These are phyloP conservation scores for Leccinum boreale DNA, from an alignment of 768 basidiomycete species.

Conservation along the genomic window DNA sequence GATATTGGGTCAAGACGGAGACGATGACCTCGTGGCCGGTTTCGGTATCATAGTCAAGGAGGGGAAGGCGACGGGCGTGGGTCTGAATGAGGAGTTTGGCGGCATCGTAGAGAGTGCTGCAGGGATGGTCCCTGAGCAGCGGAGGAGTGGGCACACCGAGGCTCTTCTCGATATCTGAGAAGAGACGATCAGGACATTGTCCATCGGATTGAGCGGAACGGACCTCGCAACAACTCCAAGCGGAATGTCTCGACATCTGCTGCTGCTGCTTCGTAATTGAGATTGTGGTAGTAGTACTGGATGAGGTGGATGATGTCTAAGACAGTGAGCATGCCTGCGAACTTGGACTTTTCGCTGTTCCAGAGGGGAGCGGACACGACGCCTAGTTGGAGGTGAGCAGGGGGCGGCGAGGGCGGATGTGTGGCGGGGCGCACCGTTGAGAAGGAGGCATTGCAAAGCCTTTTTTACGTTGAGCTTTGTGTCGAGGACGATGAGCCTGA, in stretches of 20 bases:
- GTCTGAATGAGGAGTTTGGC: conserved; percentile 89
- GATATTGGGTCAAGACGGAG: conserved; percentile 94
- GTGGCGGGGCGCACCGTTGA: conserved; percentile 55
- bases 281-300: conserved; percentile 92
- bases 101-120: conserved; percentile 85
- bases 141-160: conserved; percentile 93
- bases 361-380: conserved; percentile 98
- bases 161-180: conserved; percentile 85
- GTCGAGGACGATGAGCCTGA: conserved; percentile 94
- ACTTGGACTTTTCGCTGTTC: conserved; percentile 91
- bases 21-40: conserved; percentile 96
- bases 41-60: conserved; percentile 90
- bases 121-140: conserved; percentile 83
- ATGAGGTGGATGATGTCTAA: conserved; percentile 98
- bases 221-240: conserved; percentile 85
- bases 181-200: conserved; percentile 1
- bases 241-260: conserved; percentile 92
- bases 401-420: background rate
- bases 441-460: conserved; percentile 80
- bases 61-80: conserved; percentile 89
- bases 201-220: conserved; percentile 21
- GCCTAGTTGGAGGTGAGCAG: conserved; percentile 44
- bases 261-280: conserved; percentile 77
- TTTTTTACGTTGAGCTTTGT: conserved; percentile 95
- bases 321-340: conserved; percentile 99